Conservation (phyloP, 768 basidiomycete species). For the Russula ochroleuca region DNA sequence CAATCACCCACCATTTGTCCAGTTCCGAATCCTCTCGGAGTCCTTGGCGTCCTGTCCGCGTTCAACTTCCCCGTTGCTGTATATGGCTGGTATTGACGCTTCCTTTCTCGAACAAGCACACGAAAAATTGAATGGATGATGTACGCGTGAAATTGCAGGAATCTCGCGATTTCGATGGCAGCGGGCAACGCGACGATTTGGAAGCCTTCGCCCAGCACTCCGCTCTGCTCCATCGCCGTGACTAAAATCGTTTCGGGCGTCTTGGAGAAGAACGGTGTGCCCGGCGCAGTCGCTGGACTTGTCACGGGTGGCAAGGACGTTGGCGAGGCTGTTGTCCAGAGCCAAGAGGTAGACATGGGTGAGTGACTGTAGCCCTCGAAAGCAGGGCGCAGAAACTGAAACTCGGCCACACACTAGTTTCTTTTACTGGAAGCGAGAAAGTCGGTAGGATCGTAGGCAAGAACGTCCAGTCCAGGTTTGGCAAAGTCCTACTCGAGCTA, state of each 20-base stretch:
- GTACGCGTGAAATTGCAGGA: conserved; percentile 49
- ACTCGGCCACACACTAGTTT: conserved; percentile 48
- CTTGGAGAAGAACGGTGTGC: conserved; percentile 75
- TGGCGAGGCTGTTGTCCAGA: conserved; percentile 75
- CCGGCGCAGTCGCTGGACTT: conserved; percentile 78
- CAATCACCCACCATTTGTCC: conserved; percentile 5
- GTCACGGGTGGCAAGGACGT: conserved; percentile 79
- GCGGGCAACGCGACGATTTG: conserved; percentile 92
- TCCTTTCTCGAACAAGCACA: conserved; percentile 7
- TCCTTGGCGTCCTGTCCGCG: conserved; percentile 71
- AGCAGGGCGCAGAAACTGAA: background rate
- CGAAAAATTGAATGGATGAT: background rate
- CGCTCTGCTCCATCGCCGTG: conserved; percentile 86
- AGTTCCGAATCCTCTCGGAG: conserved; percentile 89
- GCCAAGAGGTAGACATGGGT: conserved; percentile 75
- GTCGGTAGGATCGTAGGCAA: conserved; percentile 87
- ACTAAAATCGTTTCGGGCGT: conserved; percentile 80
- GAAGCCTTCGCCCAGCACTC: conserved; percentile 91
- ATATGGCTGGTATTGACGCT: conserved; percentile 65
- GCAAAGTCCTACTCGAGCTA: conserved; percentile 84
- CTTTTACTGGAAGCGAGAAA: conserved; percentile 91
- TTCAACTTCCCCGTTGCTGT: conserved; percentile 98
- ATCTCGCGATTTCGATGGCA: conserved; percentile 80
- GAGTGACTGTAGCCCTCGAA: conserved; percentile 24
- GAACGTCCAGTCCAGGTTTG: conserved; percentile 81